Percentiles rank a stretch among this genome's conserved stretches.
Conservation (phyloP, 1,139 yeast species). For the Casaregolazyma lundiana region DNA sequence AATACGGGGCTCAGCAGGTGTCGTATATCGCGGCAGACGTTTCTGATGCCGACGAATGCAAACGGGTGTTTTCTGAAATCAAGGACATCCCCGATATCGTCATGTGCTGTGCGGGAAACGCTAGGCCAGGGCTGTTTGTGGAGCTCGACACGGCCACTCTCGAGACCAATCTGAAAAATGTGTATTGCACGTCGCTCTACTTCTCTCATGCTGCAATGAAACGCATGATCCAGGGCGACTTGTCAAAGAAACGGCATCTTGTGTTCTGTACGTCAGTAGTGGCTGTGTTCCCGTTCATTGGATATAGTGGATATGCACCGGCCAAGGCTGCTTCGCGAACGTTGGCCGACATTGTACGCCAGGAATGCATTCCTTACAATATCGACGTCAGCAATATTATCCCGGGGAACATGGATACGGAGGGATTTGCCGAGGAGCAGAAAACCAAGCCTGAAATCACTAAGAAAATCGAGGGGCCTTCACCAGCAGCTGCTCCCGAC, state of each 20-base stretch:
- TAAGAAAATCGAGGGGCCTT: slow-evolving; percentile 76
- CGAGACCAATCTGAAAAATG: slow-evolving; percentile 55
- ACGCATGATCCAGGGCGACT: slow-evolving; percentile 35
- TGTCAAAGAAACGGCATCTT: slow-evolving; percentile 46
- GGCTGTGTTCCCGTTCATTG: slow-evolving; percentile 83
- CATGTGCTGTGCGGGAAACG: slow-evolving; percentile 84
- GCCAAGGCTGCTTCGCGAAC: slow-evolving; percentile 77
- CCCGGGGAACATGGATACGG: slow-evolving; percentile 89
- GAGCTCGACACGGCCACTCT: slow-evolving; percentile 62
- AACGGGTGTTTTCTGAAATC: slow-evolving; percentile 37
- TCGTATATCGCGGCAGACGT: slow-evolving; percentile 62
- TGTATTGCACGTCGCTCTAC: slow-evolving; percentile 70
- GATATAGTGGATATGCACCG: slow-evolving; percentile 89
- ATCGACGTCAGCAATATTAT: slow-evolving; percentile 53
- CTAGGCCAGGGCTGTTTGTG: slow-evolving; percentile 70
- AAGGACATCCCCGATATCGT: slow-evolving; percentile 58
- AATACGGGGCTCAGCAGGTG: slow-evolving; percentile 32
- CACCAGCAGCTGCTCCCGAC: slow-evolving; percentile 62
- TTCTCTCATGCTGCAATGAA: slow-evolving; percentile 57
- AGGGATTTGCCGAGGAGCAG: slow-evolving; percentile 81
- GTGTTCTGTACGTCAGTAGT: slow-evolving; percentile 76
- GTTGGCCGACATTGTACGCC: slow-evolving; percentile 70
- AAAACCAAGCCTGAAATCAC: slow-evolving; percentile 84
- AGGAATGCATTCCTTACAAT: slow-evolving; percentile 68
- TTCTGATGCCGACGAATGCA: slow-evolving; percentile 51